Percentiles rank a stretch among this genome's conserved stretches.
These are phyloP conservation scores for Erythrobasidium yunnanense DNA, from an alignment of 768 basidiomycete species.

Conservation along the genomic window DNA sequence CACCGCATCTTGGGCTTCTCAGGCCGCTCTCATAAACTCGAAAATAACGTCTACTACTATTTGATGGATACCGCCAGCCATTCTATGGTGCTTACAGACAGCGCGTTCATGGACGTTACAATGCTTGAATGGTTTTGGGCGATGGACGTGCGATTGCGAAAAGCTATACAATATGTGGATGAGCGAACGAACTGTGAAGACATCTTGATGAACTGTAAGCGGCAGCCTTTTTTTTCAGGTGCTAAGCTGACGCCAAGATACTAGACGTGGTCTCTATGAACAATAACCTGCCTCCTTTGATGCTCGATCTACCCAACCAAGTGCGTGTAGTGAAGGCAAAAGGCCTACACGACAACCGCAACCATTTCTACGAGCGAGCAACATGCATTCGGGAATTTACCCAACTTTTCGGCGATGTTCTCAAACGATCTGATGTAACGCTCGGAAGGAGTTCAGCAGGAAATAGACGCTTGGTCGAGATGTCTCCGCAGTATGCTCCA, in stretches of 20 bases:
- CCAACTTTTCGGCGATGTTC: neutral
- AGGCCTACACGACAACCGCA: neutral
- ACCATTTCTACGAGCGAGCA: neutral
- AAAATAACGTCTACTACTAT: neutral
- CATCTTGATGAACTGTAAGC: conserved; percentile 22
- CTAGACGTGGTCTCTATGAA: conserved; percentile 1
- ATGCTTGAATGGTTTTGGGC: conserved; percentile 20
- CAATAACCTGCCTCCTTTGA: conserved; percentile 3
- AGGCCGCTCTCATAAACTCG: neutral
- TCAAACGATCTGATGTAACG: neutral
- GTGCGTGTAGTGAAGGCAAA: neutral
- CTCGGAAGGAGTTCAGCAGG: neutral
- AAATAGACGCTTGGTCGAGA: neutral
- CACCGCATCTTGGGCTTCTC: conserved; percentile 7
- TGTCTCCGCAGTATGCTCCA: neutral
- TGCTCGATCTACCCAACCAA: neutral
- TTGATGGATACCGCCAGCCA: neutral
- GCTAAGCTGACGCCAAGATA: neutral
- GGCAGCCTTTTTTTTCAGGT: neutral
- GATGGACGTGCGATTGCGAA: neutral
- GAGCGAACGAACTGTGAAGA: conserved; percentile 13
- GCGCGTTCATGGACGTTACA: conserved; percentile 12
- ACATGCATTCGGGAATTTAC: neutral
- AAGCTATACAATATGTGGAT: conserved; percentile 2
- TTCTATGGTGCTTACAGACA: neutral